These are phyloP conservation scores for Raffaelea arxii DNA, from an alignment of 2,329 filamentous ascomycete species.

Conservation along the genomic window DNA sequence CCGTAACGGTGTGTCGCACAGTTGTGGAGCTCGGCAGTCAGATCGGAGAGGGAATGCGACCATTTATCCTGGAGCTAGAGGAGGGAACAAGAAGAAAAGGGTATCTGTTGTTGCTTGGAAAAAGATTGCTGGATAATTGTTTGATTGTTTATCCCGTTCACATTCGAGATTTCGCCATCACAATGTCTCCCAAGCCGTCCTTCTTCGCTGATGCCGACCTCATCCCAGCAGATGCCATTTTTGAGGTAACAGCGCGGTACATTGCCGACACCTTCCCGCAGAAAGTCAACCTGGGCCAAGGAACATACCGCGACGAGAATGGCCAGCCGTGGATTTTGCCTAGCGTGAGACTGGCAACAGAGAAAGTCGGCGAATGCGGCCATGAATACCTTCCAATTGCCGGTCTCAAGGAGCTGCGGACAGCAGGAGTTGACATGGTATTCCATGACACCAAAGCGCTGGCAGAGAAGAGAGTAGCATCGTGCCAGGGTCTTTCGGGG, in stretches of 20 bases:
- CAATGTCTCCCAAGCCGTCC: neutral
- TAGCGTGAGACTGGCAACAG: conserved; percentile 78
- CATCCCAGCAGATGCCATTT: conserved; percentile 15
- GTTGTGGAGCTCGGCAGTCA: too few relatives aligned
- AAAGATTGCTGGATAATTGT: neutral
- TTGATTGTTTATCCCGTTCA: neutral
- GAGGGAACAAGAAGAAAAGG: too few relatives aligned
- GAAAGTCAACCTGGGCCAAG: conserved; percentile 30
- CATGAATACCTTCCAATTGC: conserved; percentile 98
- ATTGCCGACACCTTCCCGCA: conserved; percentile 17
- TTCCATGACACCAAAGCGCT: conserved; percentile 10
- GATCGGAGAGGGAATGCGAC: too few relatives aligned
- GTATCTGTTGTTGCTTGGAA: too few relatives aligned
- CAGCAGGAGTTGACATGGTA: conserved; percentile 59
- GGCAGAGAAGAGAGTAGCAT: conserved; percentile 29
- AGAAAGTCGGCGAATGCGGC: conserved; percentile 77
- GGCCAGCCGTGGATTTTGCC: conserved; percentile 95
- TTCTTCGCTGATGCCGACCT: conserved; percentile 2
- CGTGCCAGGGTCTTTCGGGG: conserved; percentile 90
- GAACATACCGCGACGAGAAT: conserved; percentile 87
- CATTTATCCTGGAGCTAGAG: too few relatives aligned
- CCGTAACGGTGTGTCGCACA: too few relatives aligned
- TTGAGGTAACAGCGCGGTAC: conserved; percentile 24
- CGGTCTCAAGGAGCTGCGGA: conserved; percentile 73
- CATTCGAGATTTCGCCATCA: neutral